Conservation (phyloP, 768 basidiomycete genomes). For the Mycena sanguinolenta region DNA sequence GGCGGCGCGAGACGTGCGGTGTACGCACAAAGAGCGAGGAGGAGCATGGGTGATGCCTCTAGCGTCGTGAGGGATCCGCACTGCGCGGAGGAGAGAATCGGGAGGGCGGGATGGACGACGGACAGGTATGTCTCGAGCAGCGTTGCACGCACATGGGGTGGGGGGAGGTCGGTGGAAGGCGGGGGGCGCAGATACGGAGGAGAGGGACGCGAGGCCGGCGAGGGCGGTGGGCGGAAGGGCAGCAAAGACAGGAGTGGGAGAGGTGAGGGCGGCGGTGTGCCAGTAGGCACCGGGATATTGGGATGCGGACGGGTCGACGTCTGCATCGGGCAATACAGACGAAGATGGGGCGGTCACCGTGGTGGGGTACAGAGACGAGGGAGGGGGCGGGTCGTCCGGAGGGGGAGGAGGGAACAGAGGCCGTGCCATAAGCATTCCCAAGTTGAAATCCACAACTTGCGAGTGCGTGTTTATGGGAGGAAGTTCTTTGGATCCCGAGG, state of each 20-base stretch:
- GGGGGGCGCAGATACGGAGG: slow-evolving; percentile 20
- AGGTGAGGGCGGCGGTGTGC: slow-evolving; percentile 26
- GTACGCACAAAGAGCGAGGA: slow-evolving; percentile 47
- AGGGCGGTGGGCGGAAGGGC: slow-evolving; percentile 18
- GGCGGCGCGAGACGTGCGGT: slow-evolving; percentile 39
- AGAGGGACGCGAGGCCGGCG: slow-evolving; percentile 16
- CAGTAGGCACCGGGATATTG: slow-evolving; percentile 26
- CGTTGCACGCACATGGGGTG: slow-evolving; percentile 40
- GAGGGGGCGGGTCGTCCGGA: slow-evolving; percentile 30
- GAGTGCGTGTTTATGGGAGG: too few species aligned
- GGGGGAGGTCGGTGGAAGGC: slow-evolving; percentile 42
- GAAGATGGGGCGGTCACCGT: slow-evolving; percentile 28
- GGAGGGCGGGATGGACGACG: slow-evolving; percentile 43
- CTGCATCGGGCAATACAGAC: background rate
- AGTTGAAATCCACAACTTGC: background rate
- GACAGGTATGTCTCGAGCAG: slow-evolving; percentile 44
- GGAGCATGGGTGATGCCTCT: slow-evolving; percentile 37
- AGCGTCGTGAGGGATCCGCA: slow-evolving; percentile 12
- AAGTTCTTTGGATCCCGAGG: background rate
- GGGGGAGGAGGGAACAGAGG: slow-evolving; percentile 13
- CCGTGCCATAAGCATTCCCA: slow-evolving; percentile 16
- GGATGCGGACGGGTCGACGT: slow-evolving; percentile 25
- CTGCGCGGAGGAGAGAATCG: slow-evolving; percentile 39
- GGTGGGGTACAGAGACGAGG: slow-evolving; percentile 5
- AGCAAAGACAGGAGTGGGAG: slow-evolving; percentile 4